Evolutionary conservation across 2,329 filamentous ascomycete species (phyloP).

Genomic region (Gyromitra esculenta): DNA sequence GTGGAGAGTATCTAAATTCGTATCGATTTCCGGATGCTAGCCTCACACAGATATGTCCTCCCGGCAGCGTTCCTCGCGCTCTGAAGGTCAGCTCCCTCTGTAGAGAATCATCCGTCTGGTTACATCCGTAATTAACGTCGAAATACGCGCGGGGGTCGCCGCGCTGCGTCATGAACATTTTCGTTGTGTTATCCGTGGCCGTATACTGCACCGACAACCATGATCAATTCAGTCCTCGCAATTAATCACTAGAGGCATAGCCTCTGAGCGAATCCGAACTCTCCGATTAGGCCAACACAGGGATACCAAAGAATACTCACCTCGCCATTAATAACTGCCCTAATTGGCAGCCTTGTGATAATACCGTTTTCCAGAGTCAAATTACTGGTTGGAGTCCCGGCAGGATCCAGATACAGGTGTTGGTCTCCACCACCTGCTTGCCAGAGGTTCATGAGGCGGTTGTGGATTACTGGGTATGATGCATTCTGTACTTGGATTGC

Average conservation of each 20-base stretch:
- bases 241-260: too few relatives aligned
- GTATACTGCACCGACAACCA: slow-evolving; percentile 60
- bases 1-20: slow-evolving; percentile 63
- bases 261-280: not conserved
- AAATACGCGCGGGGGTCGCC: slow-evolving; percentile 63
- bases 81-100: slow-evolving; percentile 61
- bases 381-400: slow-evolving; percentile 60
- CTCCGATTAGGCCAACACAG: not conserved
- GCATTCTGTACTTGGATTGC: slow-evolving; percentile 61
- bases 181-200: slow-evolving; percentile 63
- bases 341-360: slow-evolving; percentile 59
- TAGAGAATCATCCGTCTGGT: slow-evolving; percentile 61
- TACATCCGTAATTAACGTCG: slow-evolving; percentile 62
- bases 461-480: slow-evolving; percentile 60
- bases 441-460: slow-evolving; percentile 61
- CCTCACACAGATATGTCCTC: slow-evolving; percentile 62
- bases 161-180: slow-evolving; percentile 65
- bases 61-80: slow-evolving; percentile 58
- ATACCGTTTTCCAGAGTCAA: slow-evolving; percentile 61
- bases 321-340: slow-evolving; percentile 64
- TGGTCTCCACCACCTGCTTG: slow-evolving; percentile 61
- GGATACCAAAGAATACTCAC: slow-evolving; percentile 56
- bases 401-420: slow-evolving; percentile 61
- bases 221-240: not conserved
- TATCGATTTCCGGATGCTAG: slow-evolving; percentile 60